Evolutionary conservation across 1,139 yeast genomes (phyloP).

Genomic region (Wickerhamiella pararugosa): DNA sequence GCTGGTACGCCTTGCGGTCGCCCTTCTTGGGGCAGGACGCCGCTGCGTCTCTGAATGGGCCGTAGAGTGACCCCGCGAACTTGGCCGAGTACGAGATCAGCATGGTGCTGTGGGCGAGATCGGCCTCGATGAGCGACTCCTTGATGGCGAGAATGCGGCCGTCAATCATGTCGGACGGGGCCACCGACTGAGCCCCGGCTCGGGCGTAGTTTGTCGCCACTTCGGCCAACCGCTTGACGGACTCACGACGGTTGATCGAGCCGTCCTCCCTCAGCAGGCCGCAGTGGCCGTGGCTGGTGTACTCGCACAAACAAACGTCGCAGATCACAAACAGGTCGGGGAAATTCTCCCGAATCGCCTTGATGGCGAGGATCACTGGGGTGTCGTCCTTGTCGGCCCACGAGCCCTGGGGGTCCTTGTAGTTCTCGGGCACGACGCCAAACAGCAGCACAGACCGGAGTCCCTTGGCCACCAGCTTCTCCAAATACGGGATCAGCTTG

Average conservation of each 20-base stretch:
- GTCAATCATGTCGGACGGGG: slow-evolving; percentile 97
- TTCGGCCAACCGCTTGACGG: slow-evolving; percentile 76
- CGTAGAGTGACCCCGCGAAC: slow-evolving; percentile 80
- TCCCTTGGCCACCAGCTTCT: slow-evolving; percentile 61
- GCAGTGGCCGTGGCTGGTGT: slow-evolving; percentile 94
- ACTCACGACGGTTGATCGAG: slow-evolving; percentile 52
- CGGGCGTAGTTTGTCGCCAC: slow-evolving; percentile 91
- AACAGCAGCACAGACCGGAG: slow-evolving; percentile 72
- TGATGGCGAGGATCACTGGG: slow-evolving; percentile 75
- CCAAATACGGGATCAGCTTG: slow-evolving; percentile 59
- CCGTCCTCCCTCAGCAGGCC: slow-evolving; percentile 71
- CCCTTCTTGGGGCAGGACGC: slow-evolving; percentile 84
- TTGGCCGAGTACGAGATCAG: slow-evolving; percentile 92
- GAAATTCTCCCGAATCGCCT: slow-evolving; percentile 43
- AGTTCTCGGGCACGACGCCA: slow-evolving; percentile 71
- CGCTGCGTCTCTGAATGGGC: slow-evolving; percentile 97
- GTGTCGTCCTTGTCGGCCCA: slow-evolving; percentile 95
- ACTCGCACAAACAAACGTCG: slow-evolving; percentile 94
- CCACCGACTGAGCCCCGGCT: slow-evolving; percentile 93
- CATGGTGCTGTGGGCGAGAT: slow-evolving; percentile 73
- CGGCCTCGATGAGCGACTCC: slow-evolving; percentile 66
- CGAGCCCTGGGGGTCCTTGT: slow-evolving; percentile 69
- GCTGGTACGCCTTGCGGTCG: slow-evolving; percentile 82
- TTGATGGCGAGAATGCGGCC: slow-evolving; percentile 87
- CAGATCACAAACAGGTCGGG: slow-evolving; percentile 81